Evolutionary conservation across 169 alveolate species (phyloP).

Genomic region (Eimeria brunetti): DNA sequence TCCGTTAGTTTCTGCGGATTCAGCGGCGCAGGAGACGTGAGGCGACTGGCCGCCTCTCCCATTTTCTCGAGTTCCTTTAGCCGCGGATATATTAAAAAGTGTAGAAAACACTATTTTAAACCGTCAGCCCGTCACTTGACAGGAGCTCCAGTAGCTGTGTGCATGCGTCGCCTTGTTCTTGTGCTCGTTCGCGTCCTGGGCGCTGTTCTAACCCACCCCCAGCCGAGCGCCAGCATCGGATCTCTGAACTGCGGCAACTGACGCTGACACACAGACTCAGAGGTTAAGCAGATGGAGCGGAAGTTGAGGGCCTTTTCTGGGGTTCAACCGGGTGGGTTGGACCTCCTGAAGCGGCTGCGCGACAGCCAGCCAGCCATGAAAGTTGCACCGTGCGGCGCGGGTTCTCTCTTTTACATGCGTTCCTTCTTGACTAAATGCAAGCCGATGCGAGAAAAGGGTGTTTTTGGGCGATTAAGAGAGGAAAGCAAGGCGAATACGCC

Average conservation of each 20-base stretch:
- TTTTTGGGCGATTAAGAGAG: neutral
- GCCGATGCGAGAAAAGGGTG: neutral
- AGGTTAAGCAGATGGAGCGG: neutral
- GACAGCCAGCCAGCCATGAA: neutral
- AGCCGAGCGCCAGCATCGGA: constrained; percentile 58
- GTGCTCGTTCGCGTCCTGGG: neutral
- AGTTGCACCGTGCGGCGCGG: neutral
- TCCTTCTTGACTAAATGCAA: neutral
- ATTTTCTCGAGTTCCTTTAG: neutral
- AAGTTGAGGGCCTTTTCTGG: neutral
- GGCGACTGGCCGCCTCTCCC: constrained; percentile 64
- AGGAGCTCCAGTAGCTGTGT: constrained; percentile 21
- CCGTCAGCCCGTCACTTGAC: constrained; percentile 22
- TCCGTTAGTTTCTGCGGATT: constrained; percentile 59
- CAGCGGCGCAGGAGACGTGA: constrained; percentile 42
- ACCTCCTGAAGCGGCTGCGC: neutral
- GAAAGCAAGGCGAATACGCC: constrained; percentile 7
- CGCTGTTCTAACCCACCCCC: constrained; percentile 31
- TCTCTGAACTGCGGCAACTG: constrained; percentile 21
- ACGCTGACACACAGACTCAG: constrained; percentile 3
- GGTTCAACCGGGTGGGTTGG: neutral
- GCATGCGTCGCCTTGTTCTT: constrained; percentile 1
- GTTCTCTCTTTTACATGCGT: neutral
- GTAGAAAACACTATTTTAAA: neutral
- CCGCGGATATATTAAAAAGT: no score